phyloP scores from a whole-genome alignment of 1,139 yeast genomes.

The Keqinozyma sinolaborantium region DNA sequence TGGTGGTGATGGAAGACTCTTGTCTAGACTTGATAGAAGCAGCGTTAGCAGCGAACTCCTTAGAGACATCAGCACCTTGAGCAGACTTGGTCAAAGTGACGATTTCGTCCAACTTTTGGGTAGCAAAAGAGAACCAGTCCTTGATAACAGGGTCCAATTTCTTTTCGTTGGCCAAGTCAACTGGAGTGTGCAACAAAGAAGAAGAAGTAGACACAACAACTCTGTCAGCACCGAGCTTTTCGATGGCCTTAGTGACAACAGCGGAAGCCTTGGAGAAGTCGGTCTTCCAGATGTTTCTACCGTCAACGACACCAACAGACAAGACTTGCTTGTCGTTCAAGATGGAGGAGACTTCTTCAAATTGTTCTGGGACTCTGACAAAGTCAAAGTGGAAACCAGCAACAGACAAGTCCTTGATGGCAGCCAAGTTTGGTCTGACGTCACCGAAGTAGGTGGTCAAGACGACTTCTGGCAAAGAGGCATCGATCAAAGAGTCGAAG shows the following conservation, averaged over 20 bases:
- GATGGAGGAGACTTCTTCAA: constrained; percentile 72
- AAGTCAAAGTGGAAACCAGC: constrained; percentile 96
- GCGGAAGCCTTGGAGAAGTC: constrained; percentile 84
- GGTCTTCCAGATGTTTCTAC: constrained; percentile 99
- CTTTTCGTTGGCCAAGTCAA: constrained; percentile 86
- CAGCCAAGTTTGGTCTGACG: constrained; percentile 91
- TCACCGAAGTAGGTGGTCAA: constrained; percentile 97
- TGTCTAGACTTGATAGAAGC: constrained; percentile 82
- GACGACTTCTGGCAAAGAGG: constrained; percentile 72
- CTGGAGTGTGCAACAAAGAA: constrained; percentile 97
- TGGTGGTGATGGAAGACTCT: constrained; percentile 85
- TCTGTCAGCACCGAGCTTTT: constrained; percentile 82
- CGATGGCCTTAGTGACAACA: constrained; percentile 77
- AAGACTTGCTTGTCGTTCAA: constrained; percentile 64
- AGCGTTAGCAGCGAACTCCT: constrained; percentile 79
- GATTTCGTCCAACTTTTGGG: constrained; percentile 91
- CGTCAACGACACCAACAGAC: constrained; percentile 96
- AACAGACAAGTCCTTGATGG: constrained; percentile 87
- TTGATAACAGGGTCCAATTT: constrained; percentile 87
- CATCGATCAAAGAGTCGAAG: constrained; percentile 66
- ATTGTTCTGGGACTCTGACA: constrained; percentile 95
- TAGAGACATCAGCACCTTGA: constrained; percentile 69
- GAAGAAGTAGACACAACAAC: constrained; percentile 93
- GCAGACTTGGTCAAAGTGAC: constrained; percentile 87
- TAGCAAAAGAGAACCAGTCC: constrained; percentile 98